Evolutionary conservation across 257 asterid species (phyloP), one percentile per base, ranked within the genome.

Genomic region (Solanum dulcamara): DNA sequence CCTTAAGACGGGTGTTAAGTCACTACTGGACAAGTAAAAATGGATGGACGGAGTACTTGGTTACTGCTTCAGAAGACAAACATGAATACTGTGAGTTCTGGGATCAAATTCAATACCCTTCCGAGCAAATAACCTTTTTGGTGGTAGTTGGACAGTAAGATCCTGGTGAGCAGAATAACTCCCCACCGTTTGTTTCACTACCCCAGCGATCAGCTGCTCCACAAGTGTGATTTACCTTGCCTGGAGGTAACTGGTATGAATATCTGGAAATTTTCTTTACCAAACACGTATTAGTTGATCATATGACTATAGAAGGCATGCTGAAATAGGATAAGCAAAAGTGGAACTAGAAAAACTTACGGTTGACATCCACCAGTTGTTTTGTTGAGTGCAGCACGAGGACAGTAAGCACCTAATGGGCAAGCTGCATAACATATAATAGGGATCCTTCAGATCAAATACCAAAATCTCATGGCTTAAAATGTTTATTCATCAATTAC

Each of bases 121-220:
- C 85, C 51, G 89, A 85, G 89, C 99, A 97, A 57, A 82, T 91
- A 85, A 88, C 84, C 93, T 81, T 91, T 87, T 85, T 83, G 83
- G 95, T 94, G 64, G 93, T 97, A 67, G 97, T 90, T 64, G 99
- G 99, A 88, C 99, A 95, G 81, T 89, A 97, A 62, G 94, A 92
- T 88, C 99, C 98, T 14, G 98, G 96, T 84, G 97, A 88, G 89
- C 98, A 97, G 89, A 97, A 97, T 68, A 97, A 88, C 88, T 92
- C 95, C 74, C 88, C 95, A 42, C 96, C 92, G 57, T 92, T 91
- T 81, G 87, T 46, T 51, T 90, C 95, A 87, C 96, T 92, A 1
- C 97, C 98, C 99, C 99, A 96, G 77, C 85, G 81, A 88, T 94
- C 98, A 44, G 99, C 99, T 88, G 94, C 98, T 88, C 99, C 98